These are phyloP conservation scores for Nothophaeocryptopus gaeumannii DNA, from an alignment of 2,329 filamentous ascomycete species.

Conservation along the genomic window DNA sequence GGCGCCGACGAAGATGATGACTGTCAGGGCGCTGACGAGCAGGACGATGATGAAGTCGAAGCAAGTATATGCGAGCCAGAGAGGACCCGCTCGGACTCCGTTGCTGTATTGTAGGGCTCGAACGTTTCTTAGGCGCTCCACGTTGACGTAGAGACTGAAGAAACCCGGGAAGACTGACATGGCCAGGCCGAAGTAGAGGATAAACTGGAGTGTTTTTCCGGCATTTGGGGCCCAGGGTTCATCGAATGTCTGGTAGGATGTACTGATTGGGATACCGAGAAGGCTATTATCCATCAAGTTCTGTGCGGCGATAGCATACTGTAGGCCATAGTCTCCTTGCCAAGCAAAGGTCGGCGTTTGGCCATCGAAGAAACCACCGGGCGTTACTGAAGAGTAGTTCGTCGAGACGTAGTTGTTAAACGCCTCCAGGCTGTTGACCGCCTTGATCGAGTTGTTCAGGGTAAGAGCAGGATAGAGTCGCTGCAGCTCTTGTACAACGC, in stretches of 20 bases:
- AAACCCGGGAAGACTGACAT: conserved; percentile 79
- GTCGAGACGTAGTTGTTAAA: conserved; percentile 65
- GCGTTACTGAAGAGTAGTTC: conserved; percentile 66
- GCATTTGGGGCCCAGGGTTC: conserved; percentile 66
- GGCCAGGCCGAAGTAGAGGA: conserved; percentile 77
- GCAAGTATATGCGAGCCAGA: conserved; percentile 78
- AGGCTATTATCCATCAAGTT: conserved; percentile 85
- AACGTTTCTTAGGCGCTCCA: conserved; percentile 75
- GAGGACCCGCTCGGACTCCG: conserved; percentile 73
- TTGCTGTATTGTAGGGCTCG: conserved; percentile 88
- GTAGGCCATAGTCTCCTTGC: conserved; percentile 62
- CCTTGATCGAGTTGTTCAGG: conserved; percentile 38
- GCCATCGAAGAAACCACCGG: conserved; percentile 76
- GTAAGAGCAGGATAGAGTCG: conserved; percentile 25
- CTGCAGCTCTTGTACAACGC: conserved; percentile 31
- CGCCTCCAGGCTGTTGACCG: conserved; percentile 62
- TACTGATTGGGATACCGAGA: conserved; percentile 65
- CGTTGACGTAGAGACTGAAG: conserved; percentile 84
- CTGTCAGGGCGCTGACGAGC: conserved; percentile 61
- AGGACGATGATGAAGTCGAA: conserved; percentile 80
- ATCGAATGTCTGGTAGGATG: conserved; percentile 72
- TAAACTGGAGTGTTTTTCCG: conserved; percentile 72
- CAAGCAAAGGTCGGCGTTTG: conserved; percentile 67
- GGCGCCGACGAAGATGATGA: conserved; percentile 65
- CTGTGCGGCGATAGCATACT: conserved; percentile 70